These are phyloP conservation scores for Xylariaceae sp. DNA, from an alignment of 2,329 filamentous ascomycete species.

Conservation along the genomic window DNA sequence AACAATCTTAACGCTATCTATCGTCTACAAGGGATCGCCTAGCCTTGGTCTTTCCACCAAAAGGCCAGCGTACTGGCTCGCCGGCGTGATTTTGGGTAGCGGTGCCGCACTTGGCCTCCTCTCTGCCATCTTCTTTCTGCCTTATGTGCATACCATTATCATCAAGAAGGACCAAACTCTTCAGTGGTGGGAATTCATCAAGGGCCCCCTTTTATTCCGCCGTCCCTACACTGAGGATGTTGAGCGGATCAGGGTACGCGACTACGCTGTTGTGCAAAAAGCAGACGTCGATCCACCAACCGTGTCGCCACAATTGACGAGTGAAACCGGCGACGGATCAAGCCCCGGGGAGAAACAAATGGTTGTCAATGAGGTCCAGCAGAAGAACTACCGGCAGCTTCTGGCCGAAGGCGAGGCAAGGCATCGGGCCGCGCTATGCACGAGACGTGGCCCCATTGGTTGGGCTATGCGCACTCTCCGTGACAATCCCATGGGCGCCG, in stretches of 20 bases:
- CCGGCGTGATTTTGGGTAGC: conserved; percentile 59
- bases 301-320: conserved; percentile 13
- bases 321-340: conserved; percentile 24
- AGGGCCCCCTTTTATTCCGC: conserved; percentile 60
- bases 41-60: conserved; percentile 56
- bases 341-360: conserved; percentile 42
- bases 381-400: conserved; percentile 59
- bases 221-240: conserved; percentile 53
- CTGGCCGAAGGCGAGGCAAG: conserved; percentile 52
- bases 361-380: conserved; percentile 44
- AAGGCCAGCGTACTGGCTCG: conserved; percentile 65
- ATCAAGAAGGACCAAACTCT: conserved; percentile 65
- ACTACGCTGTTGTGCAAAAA: conserved; percentile 74
- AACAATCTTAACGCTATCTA: conserved; percentile 69
- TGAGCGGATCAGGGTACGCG: conserved; percentile 57
- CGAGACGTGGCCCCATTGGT: conserved; percentile 63
- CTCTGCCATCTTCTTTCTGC: conserved; percentile 67
- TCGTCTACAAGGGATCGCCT: conserved; percentile 78
- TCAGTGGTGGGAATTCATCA: conserved; percentile 58
- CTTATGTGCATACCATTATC: conserved; percentile 61
- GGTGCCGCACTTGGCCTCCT: conserved; percentile 58
- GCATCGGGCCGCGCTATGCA: conserved; percentile 60
- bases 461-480: conserved; percentile 78
- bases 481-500: conserved; percentile 67
- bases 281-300: conserved; percentile 40